These are phyloP conservation scores for Plectosphaerella plurivora DNA, from an alignment of 2,329 filamentous ascomycete species.

Conservation along the genomic window DNA sequence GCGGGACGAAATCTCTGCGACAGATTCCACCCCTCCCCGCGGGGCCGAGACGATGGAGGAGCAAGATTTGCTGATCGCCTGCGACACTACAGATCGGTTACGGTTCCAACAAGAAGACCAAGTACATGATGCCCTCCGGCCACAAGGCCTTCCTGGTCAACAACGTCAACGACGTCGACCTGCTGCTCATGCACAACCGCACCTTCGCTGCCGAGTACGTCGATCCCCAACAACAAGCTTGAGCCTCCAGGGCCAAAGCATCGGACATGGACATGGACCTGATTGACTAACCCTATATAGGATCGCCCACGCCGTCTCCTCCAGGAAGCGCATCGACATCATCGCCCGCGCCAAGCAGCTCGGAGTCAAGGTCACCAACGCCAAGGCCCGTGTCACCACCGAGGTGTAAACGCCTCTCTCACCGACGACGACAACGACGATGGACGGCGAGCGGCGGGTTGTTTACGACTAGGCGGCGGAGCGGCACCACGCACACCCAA, in stretches of 20 bases:
- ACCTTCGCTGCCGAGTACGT: constrained; percentile 98
- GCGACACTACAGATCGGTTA: constrained; percentile 75
- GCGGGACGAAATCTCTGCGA: constrained; percentile 6
- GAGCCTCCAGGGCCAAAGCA: too few species aligned
- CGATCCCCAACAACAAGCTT: constrained; percentile 2
- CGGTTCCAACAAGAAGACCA: constrained; percentile 99
- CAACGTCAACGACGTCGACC: constrained; percentile 93
- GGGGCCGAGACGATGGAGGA: constrained; percentile 6
- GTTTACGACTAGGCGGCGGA: neutral
- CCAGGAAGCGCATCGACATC: constrained; percentile 98
- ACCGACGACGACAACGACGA: neutral
- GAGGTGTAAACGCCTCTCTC: constrained; percentile 60
- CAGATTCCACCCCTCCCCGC: neutral
- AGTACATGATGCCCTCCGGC: constrained; percentile 97
- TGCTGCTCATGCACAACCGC: constrained; percentile 99
- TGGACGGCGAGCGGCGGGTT: neutral
- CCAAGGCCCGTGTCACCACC: constrained; percentile 97
- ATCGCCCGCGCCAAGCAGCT: constrained; percentile 95
- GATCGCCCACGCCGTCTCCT: constrained; percentile 97
- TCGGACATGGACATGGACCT: neutral
- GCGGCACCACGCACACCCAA: neutral
- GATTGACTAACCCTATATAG: constrained; percentile 39
- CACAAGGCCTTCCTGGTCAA: constrained; percentile 99
- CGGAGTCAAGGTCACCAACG: constrained; percentile 99
- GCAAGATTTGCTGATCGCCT: constrained; percentile 4